A percentile compares a stretch with the other conserved stretches of the same genome.
These are phyloP conservation scores for Ophiostoma sp. DNA, from an alignment of 2,329 filamentous ascomycete genomes.

Conservation along the genomic window DNA sequence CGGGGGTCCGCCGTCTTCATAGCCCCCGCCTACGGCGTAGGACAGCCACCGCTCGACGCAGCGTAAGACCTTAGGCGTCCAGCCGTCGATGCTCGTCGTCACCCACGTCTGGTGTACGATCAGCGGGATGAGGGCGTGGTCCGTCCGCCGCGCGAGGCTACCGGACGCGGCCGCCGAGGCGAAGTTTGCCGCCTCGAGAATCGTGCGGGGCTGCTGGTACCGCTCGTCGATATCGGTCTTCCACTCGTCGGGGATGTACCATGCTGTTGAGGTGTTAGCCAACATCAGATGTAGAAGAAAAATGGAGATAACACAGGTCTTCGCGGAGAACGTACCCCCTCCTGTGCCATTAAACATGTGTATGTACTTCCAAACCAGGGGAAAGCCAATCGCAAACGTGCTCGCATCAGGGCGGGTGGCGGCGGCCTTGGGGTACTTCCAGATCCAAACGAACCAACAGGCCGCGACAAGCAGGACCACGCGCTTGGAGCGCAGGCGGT, in stretches of 20 bases:
- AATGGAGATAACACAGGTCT: too few relatives aligned
- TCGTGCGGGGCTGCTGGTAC: neutral
- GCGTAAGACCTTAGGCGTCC: neutral
- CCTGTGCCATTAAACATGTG: neutral
- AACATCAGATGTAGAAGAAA: too few relatives aligned
- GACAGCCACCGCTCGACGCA: slow-evolving; percentile 18
- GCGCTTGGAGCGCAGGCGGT: neutral
- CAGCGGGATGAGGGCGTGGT: neutral
- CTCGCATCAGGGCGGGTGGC: neutral
- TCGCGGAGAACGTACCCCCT: too few relatives aligned
- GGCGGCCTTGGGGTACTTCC: neutral
- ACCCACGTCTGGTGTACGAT: slow-evolving; percentile 18
- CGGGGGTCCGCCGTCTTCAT: neutral
- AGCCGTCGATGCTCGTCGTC: slow-evolving; percentile 7
- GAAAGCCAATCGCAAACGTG: neutral
- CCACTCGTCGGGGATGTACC: slow-evolving; percentile 16
- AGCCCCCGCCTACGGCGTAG: neutral
- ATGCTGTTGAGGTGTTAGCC: too few relatives aligned
- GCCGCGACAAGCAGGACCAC: neutral
- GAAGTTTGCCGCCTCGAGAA: neutral
- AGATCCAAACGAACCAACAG: neutral
- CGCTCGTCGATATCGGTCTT: neutral
- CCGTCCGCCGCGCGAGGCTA: slow-evolving; percentile 1
- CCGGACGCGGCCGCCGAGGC: neutral
- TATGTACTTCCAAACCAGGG: neutral